A percentile compares a stretch with the other conserved stretches of the same genome.
These are phyloP conservation scores for Cyberlindnera mycetangii DNA, from an alignment of 805 yeast genomes.

Conservation along the genomic window DNA sequence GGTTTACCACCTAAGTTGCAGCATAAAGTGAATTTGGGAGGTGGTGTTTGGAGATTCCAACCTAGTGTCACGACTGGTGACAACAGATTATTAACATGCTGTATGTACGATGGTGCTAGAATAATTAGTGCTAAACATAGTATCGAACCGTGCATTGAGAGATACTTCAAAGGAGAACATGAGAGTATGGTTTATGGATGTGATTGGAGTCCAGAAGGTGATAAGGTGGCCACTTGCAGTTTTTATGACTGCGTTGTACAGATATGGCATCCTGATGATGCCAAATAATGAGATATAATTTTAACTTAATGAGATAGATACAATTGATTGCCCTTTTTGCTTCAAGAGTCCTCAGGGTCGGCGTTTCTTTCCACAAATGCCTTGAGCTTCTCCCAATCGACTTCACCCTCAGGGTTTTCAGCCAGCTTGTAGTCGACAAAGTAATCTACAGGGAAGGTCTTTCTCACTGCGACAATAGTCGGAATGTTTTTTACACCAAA, in stretches of 20 bases:
- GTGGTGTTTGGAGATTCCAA: conserved; percentile 92
- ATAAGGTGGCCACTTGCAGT: conserved; percentile 73
- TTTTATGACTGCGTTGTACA: conserved; percentile 87
- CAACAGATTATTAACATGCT: conserved; percentile 66
- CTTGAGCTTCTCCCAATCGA: conserved; percentile 43
- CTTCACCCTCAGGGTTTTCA: conserved; percentile 31
- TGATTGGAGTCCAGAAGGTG: conserved; percentile 63
- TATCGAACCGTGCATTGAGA: conserved; percentile 30
- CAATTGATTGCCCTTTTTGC: too few relatives aligned
- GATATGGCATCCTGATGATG: conserved; percentile 48
- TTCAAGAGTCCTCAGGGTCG: conserved; percentile 25
- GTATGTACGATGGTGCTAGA: conserved; percentile 95
- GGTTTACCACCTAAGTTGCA: conserved; percentile 52
- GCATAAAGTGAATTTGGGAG: conserved; percentile 58
- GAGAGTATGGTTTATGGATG: conserved; percentile 96
- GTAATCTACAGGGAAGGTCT: conserved; percentile 53
- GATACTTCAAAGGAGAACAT: conserved; percentile 64
- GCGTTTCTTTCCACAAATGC: conserved; percentile 43
- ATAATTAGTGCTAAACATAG: conserved; percentile 42
- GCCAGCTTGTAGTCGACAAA: conserved; percentile 29
- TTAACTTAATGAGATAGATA: too few relatives aligned
- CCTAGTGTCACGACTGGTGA: conserved; percentile 49
- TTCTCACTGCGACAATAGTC: conserved; percentile 60
- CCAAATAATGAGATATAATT: neutral
- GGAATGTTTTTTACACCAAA: conserved; percentile 62